These are phyloP conservation scores for Crepidotus sp. DNA, from an alignment of 1,284 basidiomycete genomes.

Conservation along the genomic window DNA sequence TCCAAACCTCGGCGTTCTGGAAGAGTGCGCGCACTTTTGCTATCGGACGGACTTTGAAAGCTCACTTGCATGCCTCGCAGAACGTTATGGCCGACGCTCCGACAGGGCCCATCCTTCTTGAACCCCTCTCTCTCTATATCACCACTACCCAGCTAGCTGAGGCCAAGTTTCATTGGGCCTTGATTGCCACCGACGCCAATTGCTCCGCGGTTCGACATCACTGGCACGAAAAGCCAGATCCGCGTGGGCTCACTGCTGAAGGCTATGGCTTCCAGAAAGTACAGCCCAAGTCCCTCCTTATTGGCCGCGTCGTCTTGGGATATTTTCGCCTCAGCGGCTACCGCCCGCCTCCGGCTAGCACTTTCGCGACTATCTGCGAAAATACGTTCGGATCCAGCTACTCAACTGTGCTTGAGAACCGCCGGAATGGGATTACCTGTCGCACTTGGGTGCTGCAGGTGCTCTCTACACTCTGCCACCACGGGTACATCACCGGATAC, in stretches of 20 bases:
- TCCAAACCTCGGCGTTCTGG: neutral
- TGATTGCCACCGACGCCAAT: constrained; percentile 10
- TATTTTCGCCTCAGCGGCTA: constrained; percentile 16
- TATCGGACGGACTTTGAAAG: neutral
- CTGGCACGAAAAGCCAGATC: constrained; percentile 15
- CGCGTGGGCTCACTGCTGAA: constrained; percentile 7
- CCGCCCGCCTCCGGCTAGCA: constrained; percentile 1
- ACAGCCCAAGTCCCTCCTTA: constrained; percentile 13
- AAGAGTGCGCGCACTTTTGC: constrained; percentile 1
- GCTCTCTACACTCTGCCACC: constrained; percentile 12
- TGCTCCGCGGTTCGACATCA: constrained; percentile 15
- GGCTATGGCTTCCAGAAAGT: constrained; percentile 15
- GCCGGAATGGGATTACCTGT: constrained; percentile 14
- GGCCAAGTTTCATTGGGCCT: constrained; percentile 16
- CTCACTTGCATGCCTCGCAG: neutral
- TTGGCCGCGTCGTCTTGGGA: constrained; percentile 15
- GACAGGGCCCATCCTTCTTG: constrained; percentile 11
- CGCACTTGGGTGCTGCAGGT: constrained; percentile 16
- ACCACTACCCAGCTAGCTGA: constrained; percentile 17
- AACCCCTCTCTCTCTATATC: constrained; percentile 13
- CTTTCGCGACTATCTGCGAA: constrained; percentile 12
- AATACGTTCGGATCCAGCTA: constrained; percentile 11
- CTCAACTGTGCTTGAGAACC: constrained; percentile 12
- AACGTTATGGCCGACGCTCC: constrained; percentile 4
- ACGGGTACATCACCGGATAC: constrained; percentile 13